Percentiles rank a stretch among this genome's conserved stretches.
phyloP scores from a whole-genome alignment of 306 rosid species.

The Lathyrus tuberosus region DNA sequence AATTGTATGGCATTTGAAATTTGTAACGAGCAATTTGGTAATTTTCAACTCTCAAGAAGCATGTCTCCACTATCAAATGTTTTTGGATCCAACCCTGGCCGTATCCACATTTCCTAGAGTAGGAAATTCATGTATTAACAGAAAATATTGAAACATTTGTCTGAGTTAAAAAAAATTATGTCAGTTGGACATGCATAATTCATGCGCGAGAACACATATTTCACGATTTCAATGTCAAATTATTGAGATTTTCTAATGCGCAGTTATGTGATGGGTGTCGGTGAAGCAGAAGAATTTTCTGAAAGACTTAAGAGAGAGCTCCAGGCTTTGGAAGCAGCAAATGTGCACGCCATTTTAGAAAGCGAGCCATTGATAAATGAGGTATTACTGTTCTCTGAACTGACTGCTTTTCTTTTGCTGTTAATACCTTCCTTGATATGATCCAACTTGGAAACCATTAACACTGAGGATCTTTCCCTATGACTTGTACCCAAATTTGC shows the following conservation, averaged over 20 bases:
- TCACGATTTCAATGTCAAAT: conserved; percentile 30
- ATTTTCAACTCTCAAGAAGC: neutral
- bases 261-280: conserved; percentile 96
- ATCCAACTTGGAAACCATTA: neutral
- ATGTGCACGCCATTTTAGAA: conserved; percentile 95
- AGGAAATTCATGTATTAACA: conserved; percentile 32
- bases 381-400: conserved; percentile 46
- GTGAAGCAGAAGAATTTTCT: conserved; percentile 97
- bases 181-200: conserved; percentile 16
- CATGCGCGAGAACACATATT: conserved; percentile 8
- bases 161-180: neutral
- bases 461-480: neutral
- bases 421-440: conserved; percentile 15
- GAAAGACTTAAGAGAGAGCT: conserved; percentile 97
- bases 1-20: neutral
- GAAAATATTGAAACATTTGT: conserved; percentile 29
- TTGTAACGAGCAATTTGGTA: neutral
- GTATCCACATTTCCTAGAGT: conserved; percentile 1
- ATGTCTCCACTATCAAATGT: neutral
- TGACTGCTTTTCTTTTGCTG: conserved; percentile 33
- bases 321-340: conserved; percentile 97
- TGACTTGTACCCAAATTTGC: neutral
- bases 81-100: neutral
- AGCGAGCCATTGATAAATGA: conserved; percentile 89
- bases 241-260: conserved; percentile 36